Percentiles rank a stretch among this genome's conserved stretches.
These are phyloP conservation scores for Botrytis deweyae DNA, from an alignment of 2,329 filamentous ascomycete species.

Conservation along the genomic window DNA sequence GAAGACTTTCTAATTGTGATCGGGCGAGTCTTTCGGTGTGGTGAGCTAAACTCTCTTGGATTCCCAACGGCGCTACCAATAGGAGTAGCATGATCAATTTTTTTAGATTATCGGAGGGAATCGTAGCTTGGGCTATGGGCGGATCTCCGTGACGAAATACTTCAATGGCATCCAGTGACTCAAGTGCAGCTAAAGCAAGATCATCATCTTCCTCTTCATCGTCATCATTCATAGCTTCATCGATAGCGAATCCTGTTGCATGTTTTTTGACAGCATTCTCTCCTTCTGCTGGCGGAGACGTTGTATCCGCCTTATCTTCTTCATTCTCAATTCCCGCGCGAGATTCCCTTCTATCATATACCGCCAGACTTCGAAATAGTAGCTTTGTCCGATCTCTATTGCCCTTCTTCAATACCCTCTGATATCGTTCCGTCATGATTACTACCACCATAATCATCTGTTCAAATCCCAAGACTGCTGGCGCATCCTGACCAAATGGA, in stretches of 20 bases:
- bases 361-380: conserved; percentile 69
- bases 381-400: conserved; percentile 60
- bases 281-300: not conserved
- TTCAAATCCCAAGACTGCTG: conserved; percentile 66
- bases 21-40: conserved; percentile 58
- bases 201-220: conserved; percentile 56
- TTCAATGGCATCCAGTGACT: conserved; percentile 64
- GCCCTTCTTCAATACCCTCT: conserved; percentile 58
- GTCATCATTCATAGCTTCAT: conserved; percentile 46
- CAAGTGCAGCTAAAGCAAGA: conserved; percentile 66
- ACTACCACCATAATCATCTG: conserved; percentile 71
- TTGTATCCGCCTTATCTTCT: not conserved
- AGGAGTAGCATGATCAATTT: conserved; percentile 70
- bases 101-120: conserved; percentile 71
- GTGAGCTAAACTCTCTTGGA: conserved; percentile 63
- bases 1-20: conserved; percentile 56
- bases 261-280: conserved; percentile 30
- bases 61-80: conserved; percentile 61
- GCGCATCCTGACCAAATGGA: conserved; percentile 69
- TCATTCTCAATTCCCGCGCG: conserved; percentile 24
- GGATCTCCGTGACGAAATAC: conserved; percentile 55
- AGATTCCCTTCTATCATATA: conserved; percentile 60
- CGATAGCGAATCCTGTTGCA: conserved; percentile 43
- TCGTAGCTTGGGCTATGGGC: conserved; percentile 62
- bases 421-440: conserved; percentile 69